Percentiles rank a stretch among this genome's conserved stretches.
phyloP scores from a whole-genome alignment of 768 basidiomycete genomes.

The Boletus subcaerulescens region DNA sequence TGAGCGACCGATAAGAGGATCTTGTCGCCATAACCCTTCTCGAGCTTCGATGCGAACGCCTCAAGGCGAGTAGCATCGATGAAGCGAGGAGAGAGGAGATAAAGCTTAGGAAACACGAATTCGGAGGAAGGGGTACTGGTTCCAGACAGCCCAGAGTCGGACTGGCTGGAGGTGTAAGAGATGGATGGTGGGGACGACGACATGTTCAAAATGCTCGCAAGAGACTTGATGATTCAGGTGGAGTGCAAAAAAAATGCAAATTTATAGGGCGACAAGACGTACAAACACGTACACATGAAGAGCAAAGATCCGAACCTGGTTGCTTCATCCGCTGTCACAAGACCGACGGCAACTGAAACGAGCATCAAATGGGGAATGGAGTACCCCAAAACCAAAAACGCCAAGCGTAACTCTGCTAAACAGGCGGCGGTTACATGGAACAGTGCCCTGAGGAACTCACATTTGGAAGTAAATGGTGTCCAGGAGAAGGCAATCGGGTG shows the following conservation, averaged over 20 bases:
- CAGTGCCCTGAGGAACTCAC: conserved; percentile 9
- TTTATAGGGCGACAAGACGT: conserved; percentile 26
- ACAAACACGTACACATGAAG: conserved; percentile 24
- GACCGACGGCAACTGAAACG: background rate
- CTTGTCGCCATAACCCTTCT: conserved; percentile 28
- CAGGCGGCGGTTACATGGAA: background rate
- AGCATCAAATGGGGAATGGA: background rate
- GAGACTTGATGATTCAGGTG: background rate
- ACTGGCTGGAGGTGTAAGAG: conserved; percentile 10
- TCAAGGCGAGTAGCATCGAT: conserved; percentile 11
- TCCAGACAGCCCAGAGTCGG: conserved; percentile 17
- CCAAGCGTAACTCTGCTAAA: background rate
- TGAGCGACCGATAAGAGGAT: conserved; percentile 25
- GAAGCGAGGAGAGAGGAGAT: conserved; percentile 22
- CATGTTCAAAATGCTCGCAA: conserved; percentile 18
- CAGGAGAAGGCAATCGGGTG: conserved; percentile 1
- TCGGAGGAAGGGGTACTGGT: conserved; percentile 28
- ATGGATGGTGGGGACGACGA: conserved; percentile 3
- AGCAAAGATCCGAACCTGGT: background rate
- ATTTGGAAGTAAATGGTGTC: background rate
- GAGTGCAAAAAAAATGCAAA: conserved; percentile 8
- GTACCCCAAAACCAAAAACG: conserved; percentile 7
- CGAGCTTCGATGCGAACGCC: conserved; percentile 19
- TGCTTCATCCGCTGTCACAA: background rate
- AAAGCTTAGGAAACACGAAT: conserved; percentile 16